Evolutionary conservation across 2,329 filamentous ascomycete species (phyloP), one percentile per base, ranked within the genome.

Genomic region (Coccinonectria pachysandricola): DNA sequence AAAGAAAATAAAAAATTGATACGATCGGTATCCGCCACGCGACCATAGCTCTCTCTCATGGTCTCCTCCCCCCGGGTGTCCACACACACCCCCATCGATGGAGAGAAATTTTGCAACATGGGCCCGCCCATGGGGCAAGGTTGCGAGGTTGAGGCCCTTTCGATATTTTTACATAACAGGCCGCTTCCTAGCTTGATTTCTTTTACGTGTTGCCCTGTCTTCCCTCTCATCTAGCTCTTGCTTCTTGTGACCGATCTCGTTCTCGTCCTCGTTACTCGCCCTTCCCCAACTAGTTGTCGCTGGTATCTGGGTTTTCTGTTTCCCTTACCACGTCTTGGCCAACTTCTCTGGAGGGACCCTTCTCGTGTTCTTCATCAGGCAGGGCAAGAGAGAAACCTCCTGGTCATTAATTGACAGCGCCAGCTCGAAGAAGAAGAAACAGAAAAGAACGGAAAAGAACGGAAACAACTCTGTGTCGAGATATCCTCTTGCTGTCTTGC

Each of bases 121-220:
- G 42, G 40, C 34, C 42, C 11, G 12, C 20, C 10, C 12, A 20
- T 20, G 19, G 19, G 19, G 12, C 12, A 7, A 10, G 19, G 10
- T 21, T 21, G 14, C 15, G 20, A 16, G 19, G 23, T 36, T 27
- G 24, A 30, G 26, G 28, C 22, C 22, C 27, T 26, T 27, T 37
- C 11, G 19, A 37, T 43, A 24, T 37, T 43, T 39, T 45, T 45
- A 45, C 42, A 45, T 45, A 45, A 45, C 40, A n/a, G n/a, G 12
- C 17, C 24, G 23, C 18, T 21, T 15, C 21, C 8, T 21, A 27
- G 15, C 14, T 26, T 19, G 15, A 16, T 26, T 21, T 19, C 15
- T 22, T 26, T 25, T 20, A 27, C 14, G 26, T 24, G 27, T 30
- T 23, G 14, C 27, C 19, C n/a, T n/a, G n/a, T n/a, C n/a, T 24